These are phyloP conservation scores for Phytophthora nicotianae DNA, from an alignment of 352 stramenopile genomes.

Conservation along the genomic window DNA sequence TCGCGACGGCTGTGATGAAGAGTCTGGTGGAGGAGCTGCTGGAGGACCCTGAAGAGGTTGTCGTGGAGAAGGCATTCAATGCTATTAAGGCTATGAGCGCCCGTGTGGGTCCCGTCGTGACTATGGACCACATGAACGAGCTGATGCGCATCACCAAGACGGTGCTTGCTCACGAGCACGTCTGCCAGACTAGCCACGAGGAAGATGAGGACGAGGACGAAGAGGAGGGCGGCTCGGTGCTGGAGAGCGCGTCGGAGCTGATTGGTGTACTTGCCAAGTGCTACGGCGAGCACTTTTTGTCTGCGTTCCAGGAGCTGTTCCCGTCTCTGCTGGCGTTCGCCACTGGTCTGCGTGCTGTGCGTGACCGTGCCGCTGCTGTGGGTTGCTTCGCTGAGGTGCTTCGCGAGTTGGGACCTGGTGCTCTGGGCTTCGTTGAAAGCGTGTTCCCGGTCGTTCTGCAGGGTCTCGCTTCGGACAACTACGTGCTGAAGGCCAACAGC, in stretches of 20 bases:
- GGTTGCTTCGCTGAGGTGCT: constrained; percentile 96
- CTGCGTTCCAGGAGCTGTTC: constrained; percentile 92
- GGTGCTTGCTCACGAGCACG: constrained; percentile 89
- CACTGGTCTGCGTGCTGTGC: constrained; percentile 88
- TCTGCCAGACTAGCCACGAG: constrained; percentile 89
- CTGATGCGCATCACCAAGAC: constrained; percentile 88
- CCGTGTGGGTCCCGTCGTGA: constrained; percentile 92
- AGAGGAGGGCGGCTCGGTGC: constrained; percentile 93
- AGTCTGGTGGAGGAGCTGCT: constrained; percentile 78
- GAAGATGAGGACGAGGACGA: constrained; percentile 93
- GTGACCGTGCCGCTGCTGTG: constrained; percentile 93
- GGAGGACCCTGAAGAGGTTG: constrained; percentile 77
- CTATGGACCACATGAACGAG: constrained; percentile 88
- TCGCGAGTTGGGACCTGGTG: constrained; percentile 84
- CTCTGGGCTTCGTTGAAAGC: constrained; percentile 85
- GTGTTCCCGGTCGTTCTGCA: constrained; percentile 93
- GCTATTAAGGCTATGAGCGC: constrained; percentile 96
- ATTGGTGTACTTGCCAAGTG: constrained; percentile 94
- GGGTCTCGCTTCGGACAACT: constrained; percentile 91
- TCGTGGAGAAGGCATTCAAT: constrained; percentile 96
- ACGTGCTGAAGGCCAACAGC: constrained; percentile 94
- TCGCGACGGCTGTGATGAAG: constrained; percentile 82
- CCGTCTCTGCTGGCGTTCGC: constrained; percentile 91
- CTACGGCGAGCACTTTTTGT: constrained; percentile 92
- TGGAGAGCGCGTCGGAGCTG: constrained; percentile 94